Base-by-base conservation (phyloP, 2,329 filamentous ascomycete genomes). In the Elsinoe australis region DNA sequence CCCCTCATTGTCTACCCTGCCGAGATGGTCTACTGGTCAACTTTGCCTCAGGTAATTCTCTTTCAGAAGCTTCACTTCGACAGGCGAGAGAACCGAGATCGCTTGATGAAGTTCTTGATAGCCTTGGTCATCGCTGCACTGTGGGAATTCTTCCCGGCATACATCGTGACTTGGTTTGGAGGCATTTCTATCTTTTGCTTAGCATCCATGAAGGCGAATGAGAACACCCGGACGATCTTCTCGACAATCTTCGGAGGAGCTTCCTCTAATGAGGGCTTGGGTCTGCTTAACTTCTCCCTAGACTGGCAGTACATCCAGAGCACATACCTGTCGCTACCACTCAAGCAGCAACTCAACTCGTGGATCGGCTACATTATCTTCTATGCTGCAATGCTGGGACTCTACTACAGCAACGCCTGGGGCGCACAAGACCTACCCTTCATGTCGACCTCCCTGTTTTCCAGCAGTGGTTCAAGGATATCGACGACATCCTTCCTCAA, bases 21-120 rank as follows among this genome's bases (percentile, higher is more conserved):
- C 4, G 74, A 78, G 10, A 68, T 73, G 1, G 75, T 79, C 2
- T 79, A 76, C 60, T 79, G 75, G 75, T 63, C 66, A 28, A 73
- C 64, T 4, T 58, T 78, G 3, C 75, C 75, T 0, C 71, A 68
- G 0, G 72, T 77, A 45, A 76, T 76, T 53, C 70, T 68, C 0
- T 68, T 77, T 5, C 74, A 78, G 52, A 71, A 72, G 0, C 64
- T 78, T 3, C 74, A 78, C 53, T 78, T 73, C 71, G 67, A 76
- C 35, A 56, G 69, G 0, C 14, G 75, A 22, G 72, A 71, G 56
- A 63, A 67, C 52, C 74, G 71, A 0, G 74, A 74, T 54, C 74
- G 72, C 0, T 61, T 78, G 0, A 63, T 72, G 4, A 68, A 63
- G 47, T 78, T 78, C 55, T 76, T 73, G 71, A 74, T 71, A 56